These are phyloP conservation scores for Hyphopichia burtonii DNA, from an alignment of 1,139 yeast species.

Conservation along the genomic window DNA sequence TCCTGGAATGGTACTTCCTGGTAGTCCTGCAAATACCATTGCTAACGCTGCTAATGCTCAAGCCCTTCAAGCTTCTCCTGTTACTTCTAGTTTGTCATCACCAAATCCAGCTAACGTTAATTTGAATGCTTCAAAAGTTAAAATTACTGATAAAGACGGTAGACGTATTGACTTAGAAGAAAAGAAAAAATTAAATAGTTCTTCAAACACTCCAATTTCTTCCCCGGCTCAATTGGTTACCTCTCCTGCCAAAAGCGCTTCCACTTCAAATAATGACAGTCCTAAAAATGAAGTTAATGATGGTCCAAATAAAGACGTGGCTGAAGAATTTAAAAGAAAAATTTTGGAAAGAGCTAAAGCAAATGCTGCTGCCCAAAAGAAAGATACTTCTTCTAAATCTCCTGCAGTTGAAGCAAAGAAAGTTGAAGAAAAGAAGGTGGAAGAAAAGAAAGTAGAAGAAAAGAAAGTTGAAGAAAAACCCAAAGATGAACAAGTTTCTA, in stretches of 20 bases:
- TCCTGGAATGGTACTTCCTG: not conserved
- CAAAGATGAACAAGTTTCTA: not conserved
- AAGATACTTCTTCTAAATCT: constrained; percentile 7
- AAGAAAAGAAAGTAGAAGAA: not conserved
- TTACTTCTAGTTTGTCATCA: constrained; percentile 1
- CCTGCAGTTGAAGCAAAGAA: constrained; percentile 5
- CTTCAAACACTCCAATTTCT: constrained; percentile 15
- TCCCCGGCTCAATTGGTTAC: constrained; percentile 13
- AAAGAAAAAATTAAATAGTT: constrained; percentile 28
- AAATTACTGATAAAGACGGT: constrained; percentile 49
- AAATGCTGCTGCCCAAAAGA: constrained; percentile 11
- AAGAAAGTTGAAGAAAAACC: constrained; percentile 2
- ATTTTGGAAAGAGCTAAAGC: constrained; percentile 12
- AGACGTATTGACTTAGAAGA: constrained; percentile 47
- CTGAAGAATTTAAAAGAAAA: constrained; percentile 22
- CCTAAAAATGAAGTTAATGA: constrained; percentile 15
- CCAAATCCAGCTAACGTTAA: constrained; percentile 1
- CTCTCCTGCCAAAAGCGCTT: constrained; percentile 13
- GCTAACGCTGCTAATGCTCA: constrained; percentile 1
- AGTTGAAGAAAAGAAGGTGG: constrained; percentile 1
- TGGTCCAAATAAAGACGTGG: constrained; percentile 11
- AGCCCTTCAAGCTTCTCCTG: constrained; percentile 1
- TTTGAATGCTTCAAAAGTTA: constrained; percentile 17
- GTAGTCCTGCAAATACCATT: constrained; percentile 1
- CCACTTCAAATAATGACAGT: constrained; percentile 10